Base-by-base conservation (phyloP, 805 yeast genomes). In the Metschnikowia lachancei region DNA sequence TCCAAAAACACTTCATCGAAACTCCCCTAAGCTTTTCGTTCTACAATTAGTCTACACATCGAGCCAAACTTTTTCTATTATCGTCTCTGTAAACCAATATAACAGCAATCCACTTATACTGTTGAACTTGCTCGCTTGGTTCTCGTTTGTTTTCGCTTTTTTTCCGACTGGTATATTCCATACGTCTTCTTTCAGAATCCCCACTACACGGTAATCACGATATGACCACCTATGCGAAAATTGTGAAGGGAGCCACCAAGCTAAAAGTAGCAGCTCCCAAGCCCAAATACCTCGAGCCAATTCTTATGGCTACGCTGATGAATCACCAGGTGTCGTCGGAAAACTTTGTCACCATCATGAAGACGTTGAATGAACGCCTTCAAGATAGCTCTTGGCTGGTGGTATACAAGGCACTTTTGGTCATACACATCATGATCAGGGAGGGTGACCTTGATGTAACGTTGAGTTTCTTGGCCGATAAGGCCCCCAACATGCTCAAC, bases 241-340 rank as follows among this genome's bases (percentile, higher is more conserved):
- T 85, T 49, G 94, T 86, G 53, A 87, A 86, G 70, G 75, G 75
- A 14, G 75, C 74, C 54, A 68, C 77, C 52, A 67, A 72, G 56
- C 69, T 72, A 49, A 70, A 72, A 81, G 78, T 88, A 69, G 98
- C 98, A 10, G 96, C 98, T n/a, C 99, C 99, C 6, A 94, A 94
- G 67, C 85, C 95, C 32, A 94, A 94, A 65, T 94, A 94, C 63
- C 82, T 94, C 43, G 98, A 92, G 69, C 98, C 98, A 1, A 88
- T 94, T 43, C 74, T 94, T 28, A 76, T 82, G 74, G 75, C 85
- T 24, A 85, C 90, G 1, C 75, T 77, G 41, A 72, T 74, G 41
- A 77, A 77, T 28, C 75, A 70, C 49, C 54, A 47, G 60, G 56
- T 63, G 1, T 66, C 64, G 26, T 44, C 63, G 9, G 82, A 77